phyloP scores from a whole-genome alignment of 73 alveolate species.

The Symbiodinium pilosum region DNA sequence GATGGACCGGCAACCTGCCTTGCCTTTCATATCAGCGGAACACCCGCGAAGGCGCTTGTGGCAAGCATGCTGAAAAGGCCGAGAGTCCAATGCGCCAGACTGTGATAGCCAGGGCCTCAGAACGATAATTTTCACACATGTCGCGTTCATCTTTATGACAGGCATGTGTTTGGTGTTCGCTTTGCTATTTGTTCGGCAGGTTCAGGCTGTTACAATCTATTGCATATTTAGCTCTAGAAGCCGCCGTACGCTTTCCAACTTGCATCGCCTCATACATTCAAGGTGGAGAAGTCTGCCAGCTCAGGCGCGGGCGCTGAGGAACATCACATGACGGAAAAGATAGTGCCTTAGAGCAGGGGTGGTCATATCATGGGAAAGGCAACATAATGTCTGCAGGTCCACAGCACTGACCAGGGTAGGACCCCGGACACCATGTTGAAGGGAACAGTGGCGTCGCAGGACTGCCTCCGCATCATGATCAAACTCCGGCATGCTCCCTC shows the following conservation, averaged over 20 bases:
- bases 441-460: not conserved
- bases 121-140: too few relatives aligned
- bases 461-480: not conserved
- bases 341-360: not conserved
- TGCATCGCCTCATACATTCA: not conserved
- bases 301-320: not conserved
- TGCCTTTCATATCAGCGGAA: too few relatives aligned
- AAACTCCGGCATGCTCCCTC: too few relatives aligned
- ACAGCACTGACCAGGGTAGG: not conserved
- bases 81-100: conserved; percentile 25
- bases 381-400: not conserved
- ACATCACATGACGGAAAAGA: not conserved
- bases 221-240: not conserved
- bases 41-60: too few relatives aligned
- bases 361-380: too few relatives aligned
- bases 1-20: too few relatives aligned
- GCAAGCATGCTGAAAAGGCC: not conserved
- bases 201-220: not conserved
- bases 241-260: not conserved
- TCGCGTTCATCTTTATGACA: too few relatives aligned
- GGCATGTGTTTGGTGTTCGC: not conserved
- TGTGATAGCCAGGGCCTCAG: conserved; percentile 9
- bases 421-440: not conserved
- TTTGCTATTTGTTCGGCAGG: not conserved
- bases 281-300: too few relatives aligned